Base-by-base conservation (phyloP, 495 filamentous ascomycete genomes). In the Emericellopsis terricola region DNA sequence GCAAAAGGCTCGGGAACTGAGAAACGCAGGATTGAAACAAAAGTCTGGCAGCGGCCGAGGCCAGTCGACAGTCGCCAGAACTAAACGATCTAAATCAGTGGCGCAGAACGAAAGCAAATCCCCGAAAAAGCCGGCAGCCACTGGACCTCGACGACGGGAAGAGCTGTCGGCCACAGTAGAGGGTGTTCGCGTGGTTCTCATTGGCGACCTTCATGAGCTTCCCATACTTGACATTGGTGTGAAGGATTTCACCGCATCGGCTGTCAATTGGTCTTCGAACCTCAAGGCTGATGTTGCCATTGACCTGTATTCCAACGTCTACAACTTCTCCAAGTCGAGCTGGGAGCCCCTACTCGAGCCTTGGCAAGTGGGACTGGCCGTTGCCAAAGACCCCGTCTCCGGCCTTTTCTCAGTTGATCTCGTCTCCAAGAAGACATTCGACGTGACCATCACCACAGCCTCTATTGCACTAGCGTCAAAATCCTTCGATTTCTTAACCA, bases 281-380 rank as follows among this genome's bases (percentile, higher is more conserved):
- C 64, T 96, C 56, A 83, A 71, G 44, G 85, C 82, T 2, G 85
- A 94, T 47, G 81, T 82, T 1, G 82, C 62, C 21, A 75, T 96
- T 35, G 83, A 96, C 43, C 85, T 83, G 38, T 94, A 89, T 52
- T 64, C 91, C 45, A 97, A 96, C 50, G 75, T 96, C 33, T 96
- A 91, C 63, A 97, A 96, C 52, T 97, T 97, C 55, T 86, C 89
- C 15, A 96, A 97, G 52, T 96, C 91, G 1, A 81, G 84, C 7
- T 97, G 89, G 89, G 89, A 96, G 52, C 89, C 89, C 7, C 59
- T 97, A 20, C 77, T 96, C 17, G 89, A 97, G 51, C 89, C 91
- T 20, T 97, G 89, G 89, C 76, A 89, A 39, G 59, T 96, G 15
- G 87, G 86, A 18, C 76, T 96, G 45, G 82, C 89, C 35, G 68